phyloP scores from a whole-genome alignment of 2,329 filamentous ascomycete species.

The Ophiostoma pallidulum region DNA sequence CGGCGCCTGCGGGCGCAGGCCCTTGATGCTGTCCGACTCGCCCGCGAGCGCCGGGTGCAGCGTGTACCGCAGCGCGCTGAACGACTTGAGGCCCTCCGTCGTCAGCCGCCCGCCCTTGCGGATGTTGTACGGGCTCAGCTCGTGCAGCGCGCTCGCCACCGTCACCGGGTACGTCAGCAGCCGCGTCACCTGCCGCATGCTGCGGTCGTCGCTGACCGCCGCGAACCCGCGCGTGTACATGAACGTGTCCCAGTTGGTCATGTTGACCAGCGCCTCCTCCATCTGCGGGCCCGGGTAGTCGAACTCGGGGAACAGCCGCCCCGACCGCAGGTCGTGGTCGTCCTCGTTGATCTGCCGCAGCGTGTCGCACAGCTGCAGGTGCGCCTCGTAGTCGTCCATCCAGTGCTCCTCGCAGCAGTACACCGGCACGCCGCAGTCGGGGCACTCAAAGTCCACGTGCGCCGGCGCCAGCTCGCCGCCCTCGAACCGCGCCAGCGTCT shows the following conservation, averaged over 20 bases:
- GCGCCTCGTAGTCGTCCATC: slow-evolving; percentile 89
- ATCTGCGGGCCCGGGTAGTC: slow-evolving; percentile 82
- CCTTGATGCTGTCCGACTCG: slow-evolving; percentile 63
- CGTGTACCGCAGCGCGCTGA: slow-evolving; percentile 86
- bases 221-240: slow-evolving; percentile 86
- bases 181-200: slow-evolving; percentile 85
- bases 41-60: slow-evolving; percentile 80
- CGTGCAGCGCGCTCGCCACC: slow-evolving; percentile 83
- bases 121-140: slow-evolving; percentile 85
- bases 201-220: slow-evolving; percentile 82
- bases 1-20: slow-evolving; percentile 73
- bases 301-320: slow-evolving; percentile 88
- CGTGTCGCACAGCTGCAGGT: slow-evolving; percentile 86
- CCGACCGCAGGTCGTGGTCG: slow-evolving; percentile 87
- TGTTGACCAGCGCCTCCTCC: slow-evolving; percentile 87
- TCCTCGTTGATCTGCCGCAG: slow-evolving; percentile 93
- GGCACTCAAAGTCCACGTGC: slow-evolving; percentile 88
- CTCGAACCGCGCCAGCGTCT: slow-evolving; percentile 23
- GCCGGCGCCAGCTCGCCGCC: slow-evolving; percentile 52
- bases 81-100: slow-evolving; percentile 81
- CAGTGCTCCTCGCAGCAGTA: slow-evolving; percentile 94
- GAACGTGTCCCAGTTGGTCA: slow-evolving; percentile 98
- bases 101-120: slow-evolving; percentile 68
- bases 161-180: slow-evolving; percentile 91
- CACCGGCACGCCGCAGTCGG: slow-evolving; percentile 87